Base-by-base conservation (phyloP, 2,329 filamentous ascomycete species). In the Cladosporium phlei region DNA sequence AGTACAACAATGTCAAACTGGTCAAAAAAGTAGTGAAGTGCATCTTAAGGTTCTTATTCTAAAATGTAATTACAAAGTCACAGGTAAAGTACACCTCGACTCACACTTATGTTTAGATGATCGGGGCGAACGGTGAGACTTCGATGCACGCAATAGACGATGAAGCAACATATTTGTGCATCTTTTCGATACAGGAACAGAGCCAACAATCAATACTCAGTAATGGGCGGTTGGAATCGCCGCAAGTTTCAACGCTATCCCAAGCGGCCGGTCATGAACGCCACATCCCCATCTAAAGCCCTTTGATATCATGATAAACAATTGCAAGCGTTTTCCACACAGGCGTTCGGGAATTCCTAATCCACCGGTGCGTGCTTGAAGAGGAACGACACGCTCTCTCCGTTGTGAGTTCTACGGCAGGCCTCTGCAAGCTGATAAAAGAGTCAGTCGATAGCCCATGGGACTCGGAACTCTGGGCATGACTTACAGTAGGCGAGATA, bases 401-500 rank as follows among this genome's bases (percentile, higher is more conserved):
- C 83, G 60, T 85, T 85, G 66, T 83, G 83, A 16, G 83, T 86
- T 59, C 82, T 71, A 46, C 81, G 73, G 56, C 83, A 85, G 10
- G 82, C 82, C 68, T 83, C 83, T n/a, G 81, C 83, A 48, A 86
- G 72, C 63, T 69, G 46, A 21, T 30, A 24, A 4, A 16, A 11
- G 20, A 47, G 38, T 57, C 38, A 58, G 52, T 32, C 32, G 11
- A 30, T 35, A 16, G 22, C 17, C 24, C 19, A 25, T 11, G 16
- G 11, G 5, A 21, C 12, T 21, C 32, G 16, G 12, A 32, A 40
- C 5, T 19, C 16, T 5, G 7, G 3, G 16, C 9, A 22, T 7
- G 19, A 66, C 70, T 66, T 55, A 73, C 70, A 27, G 89, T 95
- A 32, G 87, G 85, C 59, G 85, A 88, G 58, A 96, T 88, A 68